These are phyloP conservation scores for grape (Vitis vinifera) DNA, from an alignment of 164 flowering plant species.

Conservation along the genomic window DNA sequence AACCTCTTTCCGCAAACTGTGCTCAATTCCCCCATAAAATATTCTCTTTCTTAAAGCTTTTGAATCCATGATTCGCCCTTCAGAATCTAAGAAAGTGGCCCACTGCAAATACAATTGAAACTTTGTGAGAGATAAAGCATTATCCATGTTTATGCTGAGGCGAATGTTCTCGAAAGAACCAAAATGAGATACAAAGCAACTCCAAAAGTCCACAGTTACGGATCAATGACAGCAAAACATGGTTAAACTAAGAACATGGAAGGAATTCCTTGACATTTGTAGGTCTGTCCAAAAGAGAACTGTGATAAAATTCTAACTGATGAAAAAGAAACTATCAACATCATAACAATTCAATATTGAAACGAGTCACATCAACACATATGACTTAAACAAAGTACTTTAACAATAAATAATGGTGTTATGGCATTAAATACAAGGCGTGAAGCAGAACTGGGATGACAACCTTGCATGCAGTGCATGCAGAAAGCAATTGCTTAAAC, in stretches of 20 bases:
- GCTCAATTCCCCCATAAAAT: conserved; percentile 93
- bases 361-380: too few relatives aligned
- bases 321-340: too few relatives aligned
- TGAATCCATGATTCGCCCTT: conserved; percentile 81
- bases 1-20: conserved; percentile 78
- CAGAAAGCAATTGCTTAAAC: too few relatives aligned
- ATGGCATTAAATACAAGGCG: too few relatives aligned
- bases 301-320: too few relatives aligned
- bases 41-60: conserved; percentile 74
- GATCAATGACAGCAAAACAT: not conserved
- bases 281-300: too few relatives aligned
- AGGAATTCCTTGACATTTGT: not conserved
- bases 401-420: too few relatives aligned
- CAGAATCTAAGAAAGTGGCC: conserved; percentile 78
- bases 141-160: not conserved
- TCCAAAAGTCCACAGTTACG: not conserved
- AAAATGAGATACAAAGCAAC: not conserved
- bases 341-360: too few relatives aligned
- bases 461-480: too few relatives aligned
- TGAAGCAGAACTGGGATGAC: too few relatives aligned
- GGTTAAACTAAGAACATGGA: not conserved
- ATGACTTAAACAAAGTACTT: too few relatives aligned
- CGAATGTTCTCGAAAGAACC: not conserved
- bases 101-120: conserved; percentile 49
- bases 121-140: not conserved